Conservation (phyloP, 2,329 filamentous ascomycete species). For the Aspergillus aculeatinus region DNA sequence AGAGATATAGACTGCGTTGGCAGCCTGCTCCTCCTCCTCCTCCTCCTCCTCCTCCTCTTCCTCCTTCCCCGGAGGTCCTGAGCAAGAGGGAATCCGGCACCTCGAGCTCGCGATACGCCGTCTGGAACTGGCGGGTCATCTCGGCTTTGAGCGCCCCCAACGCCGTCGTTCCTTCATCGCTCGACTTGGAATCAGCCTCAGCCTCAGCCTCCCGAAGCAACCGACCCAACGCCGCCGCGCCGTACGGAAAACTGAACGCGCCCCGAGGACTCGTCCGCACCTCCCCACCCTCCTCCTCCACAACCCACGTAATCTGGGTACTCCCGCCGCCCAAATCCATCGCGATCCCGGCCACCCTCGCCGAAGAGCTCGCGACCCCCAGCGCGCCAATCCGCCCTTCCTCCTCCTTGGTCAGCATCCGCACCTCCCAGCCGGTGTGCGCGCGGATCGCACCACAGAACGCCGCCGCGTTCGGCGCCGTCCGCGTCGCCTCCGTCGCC, state of each 20-base stretch:
- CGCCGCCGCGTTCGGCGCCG: slow-evolving; percentile 68
- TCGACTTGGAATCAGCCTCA: slow-evolving; percentile 46
- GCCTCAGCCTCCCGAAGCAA: slow-evolving; percentile 42
- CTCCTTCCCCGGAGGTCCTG: no score
- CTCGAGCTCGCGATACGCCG: slow-evolving; percentile 58
- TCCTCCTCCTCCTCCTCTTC: no score
- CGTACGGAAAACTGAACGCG: slow-evolving; percentile 67
- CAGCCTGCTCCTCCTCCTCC: no score
- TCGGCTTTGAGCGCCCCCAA: slow-evolving; percentile 53
- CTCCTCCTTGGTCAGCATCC: slow-evolving; percentile 72
- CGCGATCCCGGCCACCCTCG: slow-evolving; percentile 70
- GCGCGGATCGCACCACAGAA: slow-evolving; percentile 66
- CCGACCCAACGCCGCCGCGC: slow-evolving; percentile 64
- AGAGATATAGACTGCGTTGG: slow-evolving; percentile 70
- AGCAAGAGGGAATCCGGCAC: slow-evolving; percentile 47
- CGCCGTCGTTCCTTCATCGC: slow-evolving; percentile 30
- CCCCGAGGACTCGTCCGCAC: slow-evolving; percentile 55
- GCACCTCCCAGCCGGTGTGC: slow-evolving; percentile 66
- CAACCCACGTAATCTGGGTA: slow-evolving; percentile 69
- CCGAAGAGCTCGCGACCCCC: slow-evolving; percentile 75
- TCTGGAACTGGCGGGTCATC: slow-evolving; percentile 58
- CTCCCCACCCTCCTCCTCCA: slow-evolving; percentile 52
- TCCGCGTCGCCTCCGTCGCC: slow-evolving; percentile 86
- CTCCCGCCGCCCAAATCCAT: slow-evolving; percentile 82
- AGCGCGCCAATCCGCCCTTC: slow-evolving; percentile 81